Evolutionary conservation across 2,329 filamentous ascomycete genomes (phyloP).

Genomic region (Paraconiothyrium sp.): DNA sequence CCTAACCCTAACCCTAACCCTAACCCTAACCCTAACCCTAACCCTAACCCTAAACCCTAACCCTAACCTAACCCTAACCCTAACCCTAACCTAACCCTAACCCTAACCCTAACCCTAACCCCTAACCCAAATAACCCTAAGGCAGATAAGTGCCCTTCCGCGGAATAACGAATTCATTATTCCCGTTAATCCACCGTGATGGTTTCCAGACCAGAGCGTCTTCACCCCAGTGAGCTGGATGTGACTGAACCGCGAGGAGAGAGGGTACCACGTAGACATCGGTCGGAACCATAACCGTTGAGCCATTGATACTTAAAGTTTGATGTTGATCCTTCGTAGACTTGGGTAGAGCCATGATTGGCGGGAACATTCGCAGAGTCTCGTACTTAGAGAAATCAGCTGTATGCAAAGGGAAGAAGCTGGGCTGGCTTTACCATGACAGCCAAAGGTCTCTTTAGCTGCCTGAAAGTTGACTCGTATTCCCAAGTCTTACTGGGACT

Average conservation of each 20-base stretch:
- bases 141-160: no score
- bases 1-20: no score
- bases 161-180: not conserved
- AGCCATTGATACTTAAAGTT: conserved; percentile 12
- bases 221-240: conserved; percentile 43
- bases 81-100: no score
- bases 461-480: no score
- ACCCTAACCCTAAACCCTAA: no score
- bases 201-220: conserved; percentile 43
- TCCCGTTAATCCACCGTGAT: conserved; percentile 36
- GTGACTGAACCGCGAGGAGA: conserved; percentile 36
- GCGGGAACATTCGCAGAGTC: conserved; percentile 53
- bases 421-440: conserved; percentile 27
- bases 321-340: conserved; percentile 28
- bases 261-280: conserved; percentile 26
- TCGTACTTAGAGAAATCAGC: conserved; percentile 33
- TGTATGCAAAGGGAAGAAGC: conserved; percentile 15
- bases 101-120: no score
- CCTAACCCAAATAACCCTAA: no score
- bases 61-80: no score
- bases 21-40: no score
- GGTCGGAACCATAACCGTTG: conserved; percentile 21
- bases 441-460: conserved; percentile 34
- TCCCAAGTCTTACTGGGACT: not conserved
- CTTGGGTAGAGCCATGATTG: conserved; percentile 45